phyloP scores from a whole-genome alignment of 345 rosid species.

The Limnanthes douglasii region DNA sequence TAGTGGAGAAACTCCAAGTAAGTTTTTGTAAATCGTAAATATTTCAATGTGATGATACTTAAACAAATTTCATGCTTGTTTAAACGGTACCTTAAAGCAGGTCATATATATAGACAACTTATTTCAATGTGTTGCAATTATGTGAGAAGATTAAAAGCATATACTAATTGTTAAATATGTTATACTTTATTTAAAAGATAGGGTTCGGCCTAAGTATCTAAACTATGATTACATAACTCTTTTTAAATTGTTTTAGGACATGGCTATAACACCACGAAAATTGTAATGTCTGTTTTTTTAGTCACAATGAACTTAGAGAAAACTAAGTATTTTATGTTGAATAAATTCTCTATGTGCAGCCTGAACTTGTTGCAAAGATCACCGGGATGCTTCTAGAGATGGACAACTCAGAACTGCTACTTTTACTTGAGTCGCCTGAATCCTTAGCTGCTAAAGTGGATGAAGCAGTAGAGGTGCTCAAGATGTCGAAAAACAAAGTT shows the following conservation, averaged over 20 bases:
- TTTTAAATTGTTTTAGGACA: background rate
- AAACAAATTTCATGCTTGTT: background rate
- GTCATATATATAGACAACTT: background rate
- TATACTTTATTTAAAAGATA: too few relatives aligned
- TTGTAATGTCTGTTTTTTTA: too few relatives aligned
- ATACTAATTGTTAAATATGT: too few relatives aligned
- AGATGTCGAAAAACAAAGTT: slow-evolving; percentile 31
- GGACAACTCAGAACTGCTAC: slow-evolving; percentile 54
- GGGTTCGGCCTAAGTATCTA: too few relatives aligned
- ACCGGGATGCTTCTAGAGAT: slow-evolving; percentile 77
- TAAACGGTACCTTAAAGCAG: background rate
- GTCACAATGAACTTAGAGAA: too few relatives aligned
- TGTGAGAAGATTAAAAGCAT: too few relatives aligned
- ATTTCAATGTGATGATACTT: background rate
- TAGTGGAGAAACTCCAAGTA: slow-evolving; percentile 51
- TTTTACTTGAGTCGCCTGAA: slow-evolving; percentile 48
- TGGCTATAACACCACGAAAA: background rate
- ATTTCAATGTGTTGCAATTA: too few relatives aligned
- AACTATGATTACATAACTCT: too few relatives aligned
- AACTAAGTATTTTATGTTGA: too few relatives aligned
- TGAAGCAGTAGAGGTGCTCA: slow-evolving; percentile 61
- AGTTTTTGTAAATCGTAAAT: background rate
- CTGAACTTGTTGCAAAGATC: slow-evolving; percentile 54
- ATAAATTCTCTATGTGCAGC: slow-evolving; percentile 24
- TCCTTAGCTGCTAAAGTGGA: slow-evolving; percentile 36